Evolutionary conservation across 1,284 basidiomycete genomes (phyloP).

Genomic region (Leccinum colubrinum): DNA sequence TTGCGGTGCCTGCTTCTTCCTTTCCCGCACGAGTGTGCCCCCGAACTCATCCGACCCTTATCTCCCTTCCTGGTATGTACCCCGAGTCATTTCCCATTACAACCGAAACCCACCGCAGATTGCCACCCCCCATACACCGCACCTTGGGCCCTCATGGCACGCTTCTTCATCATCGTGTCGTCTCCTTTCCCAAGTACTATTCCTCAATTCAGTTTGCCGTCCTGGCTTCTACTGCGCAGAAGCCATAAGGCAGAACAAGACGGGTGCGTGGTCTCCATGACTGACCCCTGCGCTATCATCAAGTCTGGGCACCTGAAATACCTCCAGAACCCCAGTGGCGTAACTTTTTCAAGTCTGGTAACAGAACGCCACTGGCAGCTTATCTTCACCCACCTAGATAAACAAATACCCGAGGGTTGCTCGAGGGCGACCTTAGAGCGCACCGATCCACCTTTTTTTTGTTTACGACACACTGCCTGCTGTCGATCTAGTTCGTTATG

Average conservation of each 20-base stretch:
- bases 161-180: neutral
- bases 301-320: neutral
- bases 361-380: neutral
- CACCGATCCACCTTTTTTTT: neutral
- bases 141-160: neutral
- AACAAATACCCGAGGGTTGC: slow-evolving; percentile 1
- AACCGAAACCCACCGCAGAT: neutral
- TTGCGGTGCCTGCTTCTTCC: slow-evolving; percentile 17
- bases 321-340: neutral
- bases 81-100: neutral
- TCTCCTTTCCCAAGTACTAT: slow-evolving; percentile 1
- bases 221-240: slow-evolving; percentile 5
- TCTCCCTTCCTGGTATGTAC: slow-evolving; percentile 1
- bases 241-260: slow-evolving; percentile 12
- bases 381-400: neutral
- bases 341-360: slow-evolving; percentile 2
- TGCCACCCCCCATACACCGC: neutral
- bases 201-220: neutral
- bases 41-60: slow-evolving; percentile 21
- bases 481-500: slow-evolving; percentile 3
- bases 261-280: neutral
- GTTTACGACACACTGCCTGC: neutral
- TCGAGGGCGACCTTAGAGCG: neutral
- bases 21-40: neutral
- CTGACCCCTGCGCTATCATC: slow-evolving; percentile 8